Evolutionary conservation across 1,284 basidiomycete species (phyloP).

Genomic region (Naganishia sp.): DNA sequence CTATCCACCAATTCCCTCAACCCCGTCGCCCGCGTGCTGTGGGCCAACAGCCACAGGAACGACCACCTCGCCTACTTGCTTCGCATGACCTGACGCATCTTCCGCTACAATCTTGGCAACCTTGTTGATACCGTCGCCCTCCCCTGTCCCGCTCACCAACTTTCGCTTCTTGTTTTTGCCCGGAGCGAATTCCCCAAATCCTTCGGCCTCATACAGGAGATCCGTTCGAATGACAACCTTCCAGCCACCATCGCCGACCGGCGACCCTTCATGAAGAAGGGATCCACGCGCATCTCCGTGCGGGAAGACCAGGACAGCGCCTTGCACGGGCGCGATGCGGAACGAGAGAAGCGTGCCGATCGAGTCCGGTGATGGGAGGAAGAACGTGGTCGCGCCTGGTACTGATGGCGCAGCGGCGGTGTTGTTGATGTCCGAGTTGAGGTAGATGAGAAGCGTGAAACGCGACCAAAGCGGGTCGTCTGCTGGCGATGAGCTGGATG

Average conservation of each 20-base stretch:
- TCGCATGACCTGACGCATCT: background rate
- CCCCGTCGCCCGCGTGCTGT: conserved; percentile 27
- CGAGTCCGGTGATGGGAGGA: conserved; percentile 54
- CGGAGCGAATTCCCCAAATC: conserved; percentile 50
- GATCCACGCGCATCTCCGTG: conserved; percentile 54
- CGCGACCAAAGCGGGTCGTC: conserved; percentile 56
- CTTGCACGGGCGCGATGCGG: conserved; percentile 54
- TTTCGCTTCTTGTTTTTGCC: conserved; percentile 39
- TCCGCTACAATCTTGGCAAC: conserved; percentile 27
- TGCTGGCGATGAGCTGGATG: conserved; percentile 45
- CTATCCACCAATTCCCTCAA: conserved; percentile 32
- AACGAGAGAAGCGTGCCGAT: conserved; percentile 34
- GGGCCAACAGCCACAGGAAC: conserved; percentile 28
- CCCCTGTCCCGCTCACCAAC: conserved; percentile 14
- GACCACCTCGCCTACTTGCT: conserved; percentile 15
- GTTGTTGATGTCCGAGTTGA: conserved; percentile 54
- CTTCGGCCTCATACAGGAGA: conserved; percentile 53
- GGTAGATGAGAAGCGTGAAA: conserved; percentile 61
- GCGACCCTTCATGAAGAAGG: conserved; percentile 53
- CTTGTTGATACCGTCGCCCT: conserved; percentile 30
- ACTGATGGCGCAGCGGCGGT: conserved; percentile 41
- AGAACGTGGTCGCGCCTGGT: conserved; percentile 61
- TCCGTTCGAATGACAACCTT: conserved; percentile 55
- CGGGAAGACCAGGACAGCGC: conserved; percentile 60
- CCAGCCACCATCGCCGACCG: conserved; percentile 49